Percentiles rank a stretch among this genome's conserved stretches.
These are phyloP conservation scores for Lagerstroemia speciosa DNA, from an alignment of 345 rosid species.

Conservation along the genomic window DNA sequence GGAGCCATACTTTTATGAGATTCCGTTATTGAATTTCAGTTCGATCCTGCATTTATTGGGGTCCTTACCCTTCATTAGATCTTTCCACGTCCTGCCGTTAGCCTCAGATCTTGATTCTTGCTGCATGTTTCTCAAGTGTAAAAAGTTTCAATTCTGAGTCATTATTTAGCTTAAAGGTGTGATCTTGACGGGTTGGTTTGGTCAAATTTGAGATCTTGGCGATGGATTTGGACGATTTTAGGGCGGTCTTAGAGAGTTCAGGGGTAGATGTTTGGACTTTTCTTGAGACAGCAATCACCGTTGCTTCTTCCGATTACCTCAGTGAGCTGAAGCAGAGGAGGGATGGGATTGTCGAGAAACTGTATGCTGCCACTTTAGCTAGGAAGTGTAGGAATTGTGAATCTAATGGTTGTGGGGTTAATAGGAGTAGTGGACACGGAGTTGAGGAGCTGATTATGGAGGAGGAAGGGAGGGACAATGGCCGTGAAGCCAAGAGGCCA, in stretches of 20 bases:
- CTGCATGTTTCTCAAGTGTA: constrained; percentile 1
- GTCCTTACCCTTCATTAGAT: neutral
- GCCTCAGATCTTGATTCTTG: neutral
- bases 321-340: constrained; percentile 60
- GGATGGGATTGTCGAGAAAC: constrained; percentile 74
- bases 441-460: constrained; percentile 1
- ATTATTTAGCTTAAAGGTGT: neutral
- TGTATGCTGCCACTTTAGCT: constrained; percentile 52
- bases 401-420: constrained; percentile 17
- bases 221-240: constrained; percentile 87
- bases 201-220: neutral
- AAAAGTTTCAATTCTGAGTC: neutral
- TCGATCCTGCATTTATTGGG: neutral
- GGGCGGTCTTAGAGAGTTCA: constrained; percentile 59
- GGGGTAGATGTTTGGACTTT: constrained; percentile 96
- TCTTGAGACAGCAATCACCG: constrained; percentile 71
- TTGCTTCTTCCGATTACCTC: constrained; percentile 63
- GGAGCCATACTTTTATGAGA: neutral
- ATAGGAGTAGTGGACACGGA: constrained; percentile 22
- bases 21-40: neutral
- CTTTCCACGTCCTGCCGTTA: neutral
- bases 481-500: constrained; percentile 12
- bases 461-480: constrained; percentile 23
- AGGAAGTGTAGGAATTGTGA: constrained; percentile 57
- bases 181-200: constrained; percentile 4